Evolutionary conservation across 1,284 basidiomycete species (phyloP), one percentile per base, ranked within the genome.

Genomic region (Tilletia indica): DNA sequence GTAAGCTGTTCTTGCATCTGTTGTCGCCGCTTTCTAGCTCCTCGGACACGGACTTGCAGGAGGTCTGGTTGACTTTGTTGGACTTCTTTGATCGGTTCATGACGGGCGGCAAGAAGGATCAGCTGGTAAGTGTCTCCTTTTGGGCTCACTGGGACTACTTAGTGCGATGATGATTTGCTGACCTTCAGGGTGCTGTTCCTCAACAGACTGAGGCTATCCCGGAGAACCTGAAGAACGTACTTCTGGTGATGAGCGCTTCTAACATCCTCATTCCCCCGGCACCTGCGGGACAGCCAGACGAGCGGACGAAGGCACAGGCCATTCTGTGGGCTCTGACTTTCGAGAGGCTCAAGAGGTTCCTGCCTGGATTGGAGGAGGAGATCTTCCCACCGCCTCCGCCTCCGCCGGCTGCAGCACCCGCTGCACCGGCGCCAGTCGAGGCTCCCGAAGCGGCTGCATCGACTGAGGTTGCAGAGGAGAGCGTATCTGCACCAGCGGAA

Each of bases 1-100:
- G 93, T 88, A 97, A 97, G 85, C 90, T 91, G 4, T 97, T 99
- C 86, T 91, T 99, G 88, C 93, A 97, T 80, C 91, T 94, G 75
- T 91, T 95, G 74, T 88, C 92, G 39, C 89, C 91, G 48, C 90
- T 95, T 78, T 86, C 86, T n/a, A 87, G 89, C 58, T 87, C 88
- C n/a, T 74, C 78, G 69, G 74, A 78, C 38, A 76, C 81, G 14
- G 91, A 92, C 78, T 89, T 96, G 74, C 87, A 90, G 34, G 87
- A 91, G 39, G 83, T 96, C 66, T 99, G 97, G 92, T 90, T 95
- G 75, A 90, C 91, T 78, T 91, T 98, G n/a, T 86, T 99, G 69
- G 95, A 97, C 81, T 87, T 94, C 71, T 87, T 97, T 42, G 94
- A 97, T 84, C 88, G 92, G 21, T 87, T 97, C 79, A 95, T 97